phyloP scores from a whole-genome alignment of 305 asterid genomes.

The Fraxinus dipetala region DNA sequence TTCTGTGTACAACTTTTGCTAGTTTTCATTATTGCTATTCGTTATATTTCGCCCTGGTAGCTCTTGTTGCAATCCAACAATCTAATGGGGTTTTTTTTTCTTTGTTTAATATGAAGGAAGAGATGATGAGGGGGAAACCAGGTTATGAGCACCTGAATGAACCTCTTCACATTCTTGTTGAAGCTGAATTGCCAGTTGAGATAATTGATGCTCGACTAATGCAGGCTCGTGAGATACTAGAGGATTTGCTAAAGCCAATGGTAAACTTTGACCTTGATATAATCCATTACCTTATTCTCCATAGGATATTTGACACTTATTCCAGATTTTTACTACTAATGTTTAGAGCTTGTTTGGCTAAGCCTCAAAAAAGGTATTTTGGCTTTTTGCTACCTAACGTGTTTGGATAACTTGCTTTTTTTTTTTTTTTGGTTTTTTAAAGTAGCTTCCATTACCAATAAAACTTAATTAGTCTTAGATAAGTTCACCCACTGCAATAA shows the following conservation, averaged over 20 bases:
- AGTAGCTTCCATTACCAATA: neutral
- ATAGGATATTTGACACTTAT: neutral
- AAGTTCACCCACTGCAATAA: neutral
- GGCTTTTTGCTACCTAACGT: neutral
- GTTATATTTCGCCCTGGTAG: too few relatives aligned
- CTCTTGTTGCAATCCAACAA: neutral
- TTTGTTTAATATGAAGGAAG: conserved; percentile 60
- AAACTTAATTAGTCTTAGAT: neutral
- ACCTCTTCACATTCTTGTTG: conserved; percentile 90
- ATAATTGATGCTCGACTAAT: conserved; percentile 82
- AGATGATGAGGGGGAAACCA: conserved; percentile 95
- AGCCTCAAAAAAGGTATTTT: neutral
- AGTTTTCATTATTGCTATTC: too few relatives aligned
- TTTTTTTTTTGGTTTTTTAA: neutral
- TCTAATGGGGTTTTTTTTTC: conserved; percentile 13
- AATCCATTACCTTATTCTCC: neutral
- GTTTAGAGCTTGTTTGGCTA: neutral
- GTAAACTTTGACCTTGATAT: conserved; percentile 36
- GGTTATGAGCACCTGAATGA: conserved; percentile 97
- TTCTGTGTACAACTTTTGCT: neutral
- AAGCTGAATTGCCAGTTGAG: conserved; percentile 93
- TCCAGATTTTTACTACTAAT: neutral
- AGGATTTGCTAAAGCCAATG: conserved; percentile 92
- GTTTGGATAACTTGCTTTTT: neutral
- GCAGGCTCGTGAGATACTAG: conserved; percentile 93